Evolutionary conservation across 768 basidiomycete species (phyloP), one percentile per base, ranked within the genome.

Genomic region (Phallus indusiatus): DNA sequence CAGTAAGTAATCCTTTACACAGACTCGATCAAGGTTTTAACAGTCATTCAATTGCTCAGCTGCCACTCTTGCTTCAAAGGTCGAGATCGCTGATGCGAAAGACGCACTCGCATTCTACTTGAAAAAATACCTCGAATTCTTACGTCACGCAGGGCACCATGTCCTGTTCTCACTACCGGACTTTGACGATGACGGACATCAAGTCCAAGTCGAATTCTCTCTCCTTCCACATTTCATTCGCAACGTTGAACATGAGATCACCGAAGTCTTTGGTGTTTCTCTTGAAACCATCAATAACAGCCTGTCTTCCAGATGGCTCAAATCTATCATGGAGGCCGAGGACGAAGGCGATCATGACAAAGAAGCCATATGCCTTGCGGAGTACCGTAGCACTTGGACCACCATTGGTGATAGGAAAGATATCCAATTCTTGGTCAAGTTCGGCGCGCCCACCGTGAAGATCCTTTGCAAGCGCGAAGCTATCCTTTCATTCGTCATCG

Each of bases 101-200:
- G 37, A 46, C 21, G 55, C 33, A 10, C 52, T 65, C 59, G 18
- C 51, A 17, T 46, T 56, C 53, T 66, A 63, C 46, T 63, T 68
- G 47, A 20, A 12, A 28, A 20, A 61, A 6, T 70, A 70, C 51
- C 65, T 69, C 37, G 47, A 55, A 9, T 58, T 66, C 50, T 61
- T 70, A 16, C 53, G 61, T 14, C 50, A 56, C 17, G 66, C 68
- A 1, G 67, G 67, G 1, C 54, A 61, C 47, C 62, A 70, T 61
- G 60, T 65, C 53, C 55, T 69, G n/a, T 67, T 65, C 57, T 64
- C 65, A 5, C 62, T 70, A 5, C 69, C 69, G 14, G 67, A 69
- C 53, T 70, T 71, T 58, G 67, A 68, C 59, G 65, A 69, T 51
- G 55, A 53, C 54, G 56, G 56, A n/a, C 59, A 62, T 48, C 57